These are phyloP conservation scores for Pleurotus pulmonarius DNA, from an alignment of 768 basidiomycete genomes.

Conservation along the genomic window DNA sequence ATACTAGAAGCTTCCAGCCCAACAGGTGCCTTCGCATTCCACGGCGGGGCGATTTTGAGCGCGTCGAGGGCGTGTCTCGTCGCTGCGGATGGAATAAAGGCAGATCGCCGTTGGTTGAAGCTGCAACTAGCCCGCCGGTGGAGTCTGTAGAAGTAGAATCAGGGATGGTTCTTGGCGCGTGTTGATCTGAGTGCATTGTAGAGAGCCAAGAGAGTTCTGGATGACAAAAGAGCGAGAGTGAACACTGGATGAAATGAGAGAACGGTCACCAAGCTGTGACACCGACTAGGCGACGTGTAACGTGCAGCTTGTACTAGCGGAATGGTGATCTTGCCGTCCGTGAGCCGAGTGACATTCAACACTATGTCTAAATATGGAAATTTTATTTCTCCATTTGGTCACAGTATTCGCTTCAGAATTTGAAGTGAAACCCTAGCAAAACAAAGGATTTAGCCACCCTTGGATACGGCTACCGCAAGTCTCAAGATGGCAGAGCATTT, in stretches of 20 bases:
- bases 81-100: conserved; percentile 3
- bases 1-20: conserved; percentile 53
- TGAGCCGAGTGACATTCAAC: not conserved
- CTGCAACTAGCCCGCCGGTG: not conserved
- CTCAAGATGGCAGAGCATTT: too few relatives aligned
- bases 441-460: too few relatives aligned
- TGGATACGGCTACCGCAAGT: too few relatives aligned
- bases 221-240: not conserved
- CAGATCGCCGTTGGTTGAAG: not conserved
- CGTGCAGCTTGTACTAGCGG: not conserved
- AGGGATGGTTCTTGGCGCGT: not conserved
- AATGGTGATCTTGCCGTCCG: too few relatives aligned
- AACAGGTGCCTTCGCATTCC: not conserved
- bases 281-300: not conserved
- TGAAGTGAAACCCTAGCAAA: too few relatives aligned
- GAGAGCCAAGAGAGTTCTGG: not conserved
- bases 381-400: not conserved
- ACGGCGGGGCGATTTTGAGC: not conserved
- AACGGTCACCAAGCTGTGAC: not conserved
- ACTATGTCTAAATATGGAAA: not conserved
- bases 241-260: too few relatives aligned
- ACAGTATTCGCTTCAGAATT: too few relatives aligned
- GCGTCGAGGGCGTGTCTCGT: not conserved
- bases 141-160: not conserved
- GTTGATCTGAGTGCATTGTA: not conserved